These are phyloP conservation scores for Tricholoma hemisulphureum DNA, from an alignment of 768 basidiomycete genomes.

Conservation along the genomic window DNA sequence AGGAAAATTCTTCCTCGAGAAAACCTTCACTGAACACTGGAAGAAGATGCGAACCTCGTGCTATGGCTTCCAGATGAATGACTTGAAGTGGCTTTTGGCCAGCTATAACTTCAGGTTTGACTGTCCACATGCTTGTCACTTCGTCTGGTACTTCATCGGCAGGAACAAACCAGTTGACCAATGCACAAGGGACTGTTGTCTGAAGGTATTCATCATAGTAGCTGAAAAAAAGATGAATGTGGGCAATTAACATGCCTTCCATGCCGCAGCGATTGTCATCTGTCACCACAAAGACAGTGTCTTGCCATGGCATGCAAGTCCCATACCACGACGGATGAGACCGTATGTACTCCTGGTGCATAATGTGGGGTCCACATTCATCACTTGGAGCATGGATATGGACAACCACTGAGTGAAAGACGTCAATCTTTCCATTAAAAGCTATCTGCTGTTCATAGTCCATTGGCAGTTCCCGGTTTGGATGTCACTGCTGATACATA, in stretches of 20 bases:
- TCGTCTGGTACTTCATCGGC: too few relatives aligned
- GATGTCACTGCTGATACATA: too few relatives aligned
- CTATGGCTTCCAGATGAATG: too few relatives aligned
- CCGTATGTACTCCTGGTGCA: neutral
- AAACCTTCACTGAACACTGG: too few relatives aligned
- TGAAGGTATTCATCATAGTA: neutral
- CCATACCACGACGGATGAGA: neutral
- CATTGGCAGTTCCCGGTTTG: too few relatives aligned
- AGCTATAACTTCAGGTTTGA: too few relatives aligned
- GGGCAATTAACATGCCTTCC: neutral
- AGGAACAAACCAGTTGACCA: neutral
- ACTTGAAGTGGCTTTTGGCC: too few relatives aligned
- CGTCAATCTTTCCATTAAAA: neutral
- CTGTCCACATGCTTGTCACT: too few relatives aligned
- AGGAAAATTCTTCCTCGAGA: too few relatives aligned
- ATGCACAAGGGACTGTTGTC: neutral
- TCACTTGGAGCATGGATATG: neutral
- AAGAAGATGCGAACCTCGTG: too few relatives aligned
- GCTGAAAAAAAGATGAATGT: neutral
- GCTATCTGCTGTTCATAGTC: too few relatives aligned
- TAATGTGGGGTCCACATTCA: neutral
- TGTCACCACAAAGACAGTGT: neutral
- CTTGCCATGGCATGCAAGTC: neutral
- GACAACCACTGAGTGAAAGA: neutral
- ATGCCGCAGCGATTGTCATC: neutral